A percentile compares a stretch with the other conserved stretches of the same genome.
Conservation (phyloP, 345 rosid species). For the Cochlearia excelsa region DNA sequence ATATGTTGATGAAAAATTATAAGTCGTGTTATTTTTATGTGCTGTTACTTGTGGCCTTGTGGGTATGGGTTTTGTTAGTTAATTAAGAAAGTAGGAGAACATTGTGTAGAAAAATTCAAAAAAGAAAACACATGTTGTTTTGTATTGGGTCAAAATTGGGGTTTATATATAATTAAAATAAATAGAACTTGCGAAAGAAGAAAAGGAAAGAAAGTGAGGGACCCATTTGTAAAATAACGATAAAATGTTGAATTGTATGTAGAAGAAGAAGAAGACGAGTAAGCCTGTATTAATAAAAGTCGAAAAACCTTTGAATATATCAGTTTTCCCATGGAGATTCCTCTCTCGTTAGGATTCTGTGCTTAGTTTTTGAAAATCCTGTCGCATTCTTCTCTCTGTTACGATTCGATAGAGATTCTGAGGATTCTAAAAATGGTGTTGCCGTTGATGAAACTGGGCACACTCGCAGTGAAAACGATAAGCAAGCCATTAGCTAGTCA, state of each 20-base stretch:
- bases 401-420: conserved; percentile 13
- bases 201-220: background rate
- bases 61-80: no score
- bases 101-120: no score
- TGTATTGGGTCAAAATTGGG: background rate
- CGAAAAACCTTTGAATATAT: background rate
- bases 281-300: background rate
- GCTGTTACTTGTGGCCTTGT: no score
- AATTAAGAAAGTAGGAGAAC: no score
- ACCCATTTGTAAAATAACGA: conserved; percentile 6
- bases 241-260: background rate
- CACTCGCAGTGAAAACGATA: conserved; percentile 59
- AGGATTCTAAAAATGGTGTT: conserved; percentile 46
- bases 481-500: conserved; percentile 72
- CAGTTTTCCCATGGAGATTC: conserved; percentile 1
- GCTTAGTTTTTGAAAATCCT: background rate
- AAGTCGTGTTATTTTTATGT: background rate
- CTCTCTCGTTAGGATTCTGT: background rate
- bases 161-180: background rate
- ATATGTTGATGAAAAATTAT: background rate
- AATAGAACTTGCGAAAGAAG: conserved; percentile 22
- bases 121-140: background rate
- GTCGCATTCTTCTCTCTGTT: background rate
- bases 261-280: no score
- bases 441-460: conserved; percentile 71